phyloP scores from a whole-genome alignment of 2,329 filamentous ascomycete species.

The Pseudocercospora macadamiae region DNA sequence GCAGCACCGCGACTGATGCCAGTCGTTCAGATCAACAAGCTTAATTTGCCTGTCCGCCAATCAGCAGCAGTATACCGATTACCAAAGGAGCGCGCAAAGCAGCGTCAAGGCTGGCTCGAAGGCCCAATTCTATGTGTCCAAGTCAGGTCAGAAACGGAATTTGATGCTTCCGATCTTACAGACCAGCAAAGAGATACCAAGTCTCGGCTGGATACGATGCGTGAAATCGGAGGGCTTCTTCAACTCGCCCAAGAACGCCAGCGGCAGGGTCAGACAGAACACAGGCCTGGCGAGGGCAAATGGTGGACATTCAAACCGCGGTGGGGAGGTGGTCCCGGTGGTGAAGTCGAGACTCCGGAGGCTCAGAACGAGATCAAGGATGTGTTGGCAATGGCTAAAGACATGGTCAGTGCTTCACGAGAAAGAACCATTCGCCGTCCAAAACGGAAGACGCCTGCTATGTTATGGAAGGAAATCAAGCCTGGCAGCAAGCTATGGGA shows the following conservation, averaged over 20 bases:
- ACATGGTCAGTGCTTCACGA: constrained; percentile 15
- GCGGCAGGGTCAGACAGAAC: constrained; percentile 57
- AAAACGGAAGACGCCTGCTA: constrained; percentile 47
- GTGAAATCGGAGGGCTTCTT: constrained; percentile 61
- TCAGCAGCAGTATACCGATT: constrained; percentile 57
- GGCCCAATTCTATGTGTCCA: constrained; percentile 61
- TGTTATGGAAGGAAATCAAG: constrained; percentile 58
- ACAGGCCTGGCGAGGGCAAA: constrained; percentile 56
- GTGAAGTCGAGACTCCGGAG: constrained; percentile 46
- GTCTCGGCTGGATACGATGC: constrained; percentile 55
- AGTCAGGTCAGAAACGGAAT: constrained; percentile 58
- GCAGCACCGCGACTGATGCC: constrained; percentile 49
- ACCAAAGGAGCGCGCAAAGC: constrained; percentile 56
- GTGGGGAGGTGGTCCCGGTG: constrained; percentile 59
- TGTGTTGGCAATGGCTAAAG: constrained; percentile 24
- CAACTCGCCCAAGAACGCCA: constrained; percentile 63
- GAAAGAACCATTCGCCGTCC: constrained; percentile 17
- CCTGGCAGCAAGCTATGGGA: constrained; percentile 58
- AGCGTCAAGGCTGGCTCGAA: constrained; percentile 59
- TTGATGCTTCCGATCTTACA: constrained; percentile 35
- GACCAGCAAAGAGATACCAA: constrained; percentile 32
- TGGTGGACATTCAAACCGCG: constrained; percentile 63
- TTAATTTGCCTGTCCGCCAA: constrained; percentile 61
- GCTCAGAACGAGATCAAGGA: constrained; percentile 39
- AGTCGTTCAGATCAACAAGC: constrained; percentile 44